Percentiles rank a stretch among this genome's conserved stretches.
Evolutionary conservation across 257 asterid species (phyloP).

Genomic region (Penstemon eatonii): DNA sequence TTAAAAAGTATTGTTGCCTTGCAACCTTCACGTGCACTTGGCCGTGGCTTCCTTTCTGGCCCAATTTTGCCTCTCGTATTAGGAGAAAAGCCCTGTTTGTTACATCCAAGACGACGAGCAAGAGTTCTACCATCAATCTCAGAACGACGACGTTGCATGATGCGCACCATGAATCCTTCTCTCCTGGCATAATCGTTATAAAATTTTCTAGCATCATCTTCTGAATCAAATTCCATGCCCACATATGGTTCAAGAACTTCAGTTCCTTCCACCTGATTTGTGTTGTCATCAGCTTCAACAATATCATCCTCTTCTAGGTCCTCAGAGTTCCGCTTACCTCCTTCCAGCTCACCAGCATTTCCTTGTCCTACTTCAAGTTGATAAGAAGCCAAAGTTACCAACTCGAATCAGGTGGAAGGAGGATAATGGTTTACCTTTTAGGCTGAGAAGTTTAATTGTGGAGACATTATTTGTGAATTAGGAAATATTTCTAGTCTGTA

Average conservation of each 20-base stretch:
- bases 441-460: not conserved
- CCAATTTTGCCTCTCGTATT: constrained; percentile 36
- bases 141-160: constrained; percentile 63
- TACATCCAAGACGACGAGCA: constrained; percentile 65
- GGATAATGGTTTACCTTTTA: constrained; percentile 2
- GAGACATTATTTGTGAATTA: not conserved
- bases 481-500: too few species aligned
- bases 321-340: constrained; percentile 36
- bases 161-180: constrained; percentile 52
- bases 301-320: constrained; percentile 42
- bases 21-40: constrained; percentile 66
- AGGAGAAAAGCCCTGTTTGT: constrained; percentile 58
- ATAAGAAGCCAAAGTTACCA: constrained; percentile 25
- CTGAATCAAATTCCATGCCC: constrained; percentile 63
- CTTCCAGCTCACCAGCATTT: constrained; percentile 35
- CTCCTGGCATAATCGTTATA: constrained; percentile 51
- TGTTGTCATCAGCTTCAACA: constrained; percentile 29
- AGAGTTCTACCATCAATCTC: constrained; percentile 60
- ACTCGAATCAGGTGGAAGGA: not conserved
- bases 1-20: constrained; percentile 56
- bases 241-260: constrained; percentile 49
- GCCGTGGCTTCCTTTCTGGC: constrained; percentile 45
- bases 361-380: constrained; percentile 40
- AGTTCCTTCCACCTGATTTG: constrained; percentile 25
- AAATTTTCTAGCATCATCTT: constrained; percentile 54